Conservation (phyloP, 2,329 filamentous ascomycete species). For the Fusarium austroafricanum region DNA sequence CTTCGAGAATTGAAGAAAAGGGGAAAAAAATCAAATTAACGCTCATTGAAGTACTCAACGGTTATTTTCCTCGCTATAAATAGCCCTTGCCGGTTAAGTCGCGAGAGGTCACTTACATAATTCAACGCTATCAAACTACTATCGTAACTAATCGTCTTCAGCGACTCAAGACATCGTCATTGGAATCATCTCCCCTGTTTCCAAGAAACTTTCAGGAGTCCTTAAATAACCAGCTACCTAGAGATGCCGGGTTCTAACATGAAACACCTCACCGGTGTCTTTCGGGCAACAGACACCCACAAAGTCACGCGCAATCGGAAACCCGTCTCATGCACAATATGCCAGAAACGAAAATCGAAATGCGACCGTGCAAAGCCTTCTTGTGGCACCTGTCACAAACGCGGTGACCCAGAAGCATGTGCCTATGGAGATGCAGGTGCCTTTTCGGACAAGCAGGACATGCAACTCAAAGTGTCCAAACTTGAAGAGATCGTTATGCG, state of each 20-base stretch:
- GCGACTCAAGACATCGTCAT: not conserved
- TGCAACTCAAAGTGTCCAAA: conserved; percentile 54
- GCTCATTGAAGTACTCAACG: too few relatives aligned
- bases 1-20: not conserved
- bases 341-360: conserved; percentile 57
- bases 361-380: conserved; percentile 56
- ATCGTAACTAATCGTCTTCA: not conserved
- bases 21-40: not conserved
- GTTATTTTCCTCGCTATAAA: not conserved
- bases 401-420: conserved; percentile 51
- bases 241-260: conserved; percentile 42
- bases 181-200: not conserved
- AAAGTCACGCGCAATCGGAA: conserved; percentile 55
- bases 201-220: not conserved
- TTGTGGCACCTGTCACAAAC: conserved; percentile 55
- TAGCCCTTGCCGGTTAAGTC: not conserved
- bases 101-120: not conserved
- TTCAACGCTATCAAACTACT: not conserved
- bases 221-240: not conserved
- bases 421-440: conserved; percentile 46
- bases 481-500: conserved; percentile 57
- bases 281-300: conserved; percentile 51
- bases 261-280: conserved; percentile 49
- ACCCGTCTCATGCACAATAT: conserved; percentile 56
- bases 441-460: conserved; percentile 47